Percentiles rank a stretch among this genome's conserved stretches.
These are phyloP conservation scores for Podila epigama DNA, from an alignment of 192 early-diverging fungal species.

Conservation along the genomic window DNA sequence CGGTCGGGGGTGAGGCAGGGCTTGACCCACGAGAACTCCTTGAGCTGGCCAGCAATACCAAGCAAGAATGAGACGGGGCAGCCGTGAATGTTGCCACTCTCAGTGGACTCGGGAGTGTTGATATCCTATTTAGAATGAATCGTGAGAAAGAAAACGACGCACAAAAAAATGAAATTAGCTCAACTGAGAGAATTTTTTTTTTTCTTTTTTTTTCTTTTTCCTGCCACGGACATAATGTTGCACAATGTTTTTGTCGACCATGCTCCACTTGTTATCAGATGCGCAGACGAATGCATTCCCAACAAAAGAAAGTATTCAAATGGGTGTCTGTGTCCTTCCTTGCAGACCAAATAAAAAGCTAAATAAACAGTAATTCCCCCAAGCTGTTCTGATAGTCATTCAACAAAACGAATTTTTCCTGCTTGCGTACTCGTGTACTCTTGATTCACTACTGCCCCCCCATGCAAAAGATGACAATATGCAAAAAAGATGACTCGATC, in stretches of 20 bases:
- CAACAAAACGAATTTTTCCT: no score
- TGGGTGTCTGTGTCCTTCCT: no score
- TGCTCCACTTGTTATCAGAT: neutral
- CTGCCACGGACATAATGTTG: no score
- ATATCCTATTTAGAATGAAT: conserved; percentile 67
- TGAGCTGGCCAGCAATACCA: conserved; percentile 75
- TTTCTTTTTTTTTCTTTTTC: no score
- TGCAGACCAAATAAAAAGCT: no score
- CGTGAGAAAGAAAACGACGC: neutral
- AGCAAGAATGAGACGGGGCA: conserved; percentile 92
- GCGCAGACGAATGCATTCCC: neutral
- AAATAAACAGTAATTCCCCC: no score
- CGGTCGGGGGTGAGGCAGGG: conserved; percentile 76
- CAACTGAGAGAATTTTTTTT: no score
- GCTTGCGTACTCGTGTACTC: neutral
- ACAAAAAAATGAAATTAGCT: neutral
- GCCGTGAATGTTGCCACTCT: conserved; percentile 94
- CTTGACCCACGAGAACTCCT: conserved; percentile 81
- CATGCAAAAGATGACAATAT: neutral
- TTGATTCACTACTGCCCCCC: neutral
- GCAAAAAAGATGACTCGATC: neutral
- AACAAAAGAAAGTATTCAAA: neutral
- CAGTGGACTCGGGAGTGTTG: conserved; percentile 90
- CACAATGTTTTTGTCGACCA: neutral
- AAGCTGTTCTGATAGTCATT: no score